Evolutionary conservation across 495 filamentous ascomycete species (phyloP), one percentile per base, ranked within the genome.

Genomic region (Staphylotrichum tortipilum): DNA sequence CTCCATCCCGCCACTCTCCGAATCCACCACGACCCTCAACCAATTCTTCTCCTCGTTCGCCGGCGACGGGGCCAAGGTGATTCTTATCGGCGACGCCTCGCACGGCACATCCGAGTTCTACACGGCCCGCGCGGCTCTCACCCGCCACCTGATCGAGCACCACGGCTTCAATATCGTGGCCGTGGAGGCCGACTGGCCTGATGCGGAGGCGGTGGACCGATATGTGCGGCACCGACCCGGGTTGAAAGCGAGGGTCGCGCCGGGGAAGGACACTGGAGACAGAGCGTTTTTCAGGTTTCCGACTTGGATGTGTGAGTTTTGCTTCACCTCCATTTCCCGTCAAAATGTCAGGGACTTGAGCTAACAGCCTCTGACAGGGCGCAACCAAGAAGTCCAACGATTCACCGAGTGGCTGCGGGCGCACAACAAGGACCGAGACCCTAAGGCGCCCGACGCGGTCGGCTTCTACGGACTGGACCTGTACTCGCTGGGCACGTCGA

Each of bases 231-330:
- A 68, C 31, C 66, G 75, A 4, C 66, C 69, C 1, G 47, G 39
- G 44, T 47, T 62, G 0, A 56, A 3, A 56, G 52, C 10, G 63
- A 71, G 10, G 53, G 44, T 17, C 26, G 44, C 9, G 37, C 11
- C 22, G 41, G 17, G 10, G 52, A 34, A n/a, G n/a, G 37, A 37
- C 49, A 17, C 49, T 42, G 14, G 40, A 57, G 3, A 55, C 59
- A 3, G 63, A 61, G 5, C 53, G 12, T 81, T 82, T 56, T 60
- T 70, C 42, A 61, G 76, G 15, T 82, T 81, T 36, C 78, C 78
- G 19, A 78, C 74, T 4, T 82, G 78, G 78, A 81, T 81, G 78
- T 82, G 78, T n/a, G n/a, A n/a, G n/a, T n/a, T n/a, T n/a, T n/a
- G n/a, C n/a, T n/a, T n/a, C n/a, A n/a, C n/a, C n/a, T n/a, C n/a